phyloP scores from a whole-genome alignment of 306 rosid genomes.

The Comarum palustre region DNA sequence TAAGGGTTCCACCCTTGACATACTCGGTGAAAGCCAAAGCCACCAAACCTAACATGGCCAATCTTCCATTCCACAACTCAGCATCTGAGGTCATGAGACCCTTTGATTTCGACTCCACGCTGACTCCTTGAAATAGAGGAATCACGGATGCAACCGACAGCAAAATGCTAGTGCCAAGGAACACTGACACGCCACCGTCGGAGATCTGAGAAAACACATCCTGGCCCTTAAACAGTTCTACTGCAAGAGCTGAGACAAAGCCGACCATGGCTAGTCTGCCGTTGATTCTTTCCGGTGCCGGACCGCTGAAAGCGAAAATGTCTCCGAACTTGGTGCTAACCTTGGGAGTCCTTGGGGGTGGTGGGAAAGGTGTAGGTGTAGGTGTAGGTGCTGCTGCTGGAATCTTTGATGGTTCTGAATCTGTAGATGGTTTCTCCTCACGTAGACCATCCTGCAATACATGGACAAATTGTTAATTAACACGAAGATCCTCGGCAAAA shows the following conservation, averaged over 20 bases:
- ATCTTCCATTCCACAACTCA: conserved; percentile 75
- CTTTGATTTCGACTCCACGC: conserved; percentile 60
- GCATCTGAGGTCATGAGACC: conserved; percentile 65
- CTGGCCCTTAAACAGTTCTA: conserved; percentile 60
- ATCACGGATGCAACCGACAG: conserved; percentile 61
- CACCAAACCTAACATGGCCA: conserved; percentile 82
- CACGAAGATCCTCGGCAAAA: neutral
- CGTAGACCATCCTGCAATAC: neutral
- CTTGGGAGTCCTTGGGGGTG: conserved; percentile 26
- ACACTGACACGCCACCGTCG: conserved; percentile 66
- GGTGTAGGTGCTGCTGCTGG: conserved; percentile 3
- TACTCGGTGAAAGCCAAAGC: conserved; percentile 71
- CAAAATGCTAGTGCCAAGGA: conserved; percentile 52
- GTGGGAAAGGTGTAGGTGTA: neutral
- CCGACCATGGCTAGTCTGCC: conserved; percentile 91
- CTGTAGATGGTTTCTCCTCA: conserved; percentile 9
- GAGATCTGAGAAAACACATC: conserved; percentile 58
- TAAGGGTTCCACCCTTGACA: conserved; percentile 64
- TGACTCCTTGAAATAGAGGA: conserved; percentile 64
- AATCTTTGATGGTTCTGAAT: neutral
- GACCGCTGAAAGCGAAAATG: conserved; percentile 69
- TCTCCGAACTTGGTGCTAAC: conserved; percentile 53
- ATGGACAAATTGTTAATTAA: neutral
- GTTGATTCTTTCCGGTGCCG: conserved; percentile 89
- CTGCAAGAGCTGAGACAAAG: conserved; percentile 67